Conservation (phyloP, 2,329 filamentous ascomycete genomes). For the Aschersonia sp. region DNA sequence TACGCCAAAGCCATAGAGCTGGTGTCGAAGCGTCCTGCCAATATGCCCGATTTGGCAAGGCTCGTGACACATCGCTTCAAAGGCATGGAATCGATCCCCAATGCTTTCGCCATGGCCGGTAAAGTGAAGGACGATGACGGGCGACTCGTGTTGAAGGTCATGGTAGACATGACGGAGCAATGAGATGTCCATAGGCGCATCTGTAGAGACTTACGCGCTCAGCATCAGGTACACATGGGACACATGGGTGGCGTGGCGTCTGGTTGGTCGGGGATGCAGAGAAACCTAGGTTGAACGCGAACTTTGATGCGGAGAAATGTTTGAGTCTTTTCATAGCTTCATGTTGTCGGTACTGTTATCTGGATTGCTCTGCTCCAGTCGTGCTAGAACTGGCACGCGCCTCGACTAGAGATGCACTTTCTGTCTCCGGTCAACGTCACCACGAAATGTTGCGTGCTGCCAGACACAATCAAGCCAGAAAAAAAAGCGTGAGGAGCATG, state of each 20-base stretch:
- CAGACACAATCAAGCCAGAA: no score
- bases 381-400: no score
- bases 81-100: conserved; percentile 46
- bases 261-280: background rate
- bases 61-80: conserved; percentile 58
- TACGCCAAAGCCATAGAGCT: conserved; percentile 44
- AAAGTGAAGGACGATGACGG: conserved; percentile 56
- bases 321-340: no score
- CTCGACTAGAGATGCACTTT: no score
- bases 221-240: no score
- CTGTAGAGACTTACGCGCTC: no score
- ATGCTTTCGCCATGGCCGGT: conserved; percentile 60
- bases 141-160: conserved; percentile 61
- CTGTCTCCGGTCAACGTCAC: no score
- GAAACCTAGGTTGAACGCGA: background rate
- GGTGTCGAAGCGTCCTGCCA: conserved; percentile 29
- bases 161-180: conserved; percentile 27
- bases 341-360: no score
- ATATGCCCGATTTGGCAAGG: conserved; percentile 49
- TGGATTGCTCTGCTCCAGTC: no score
- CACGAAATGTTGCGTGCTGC: no score
- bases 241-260: background rate
- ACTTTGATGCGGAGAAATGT: background rate
- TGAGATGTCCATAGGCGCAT: background rate
- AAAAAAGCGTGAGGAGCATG: no score